Evolutionary conservation across 2,329 filamentous ascomycete species (phyloP), one percentile per base, ranked within the genome.

Genomic region (Fusarium sp.): DNA sequence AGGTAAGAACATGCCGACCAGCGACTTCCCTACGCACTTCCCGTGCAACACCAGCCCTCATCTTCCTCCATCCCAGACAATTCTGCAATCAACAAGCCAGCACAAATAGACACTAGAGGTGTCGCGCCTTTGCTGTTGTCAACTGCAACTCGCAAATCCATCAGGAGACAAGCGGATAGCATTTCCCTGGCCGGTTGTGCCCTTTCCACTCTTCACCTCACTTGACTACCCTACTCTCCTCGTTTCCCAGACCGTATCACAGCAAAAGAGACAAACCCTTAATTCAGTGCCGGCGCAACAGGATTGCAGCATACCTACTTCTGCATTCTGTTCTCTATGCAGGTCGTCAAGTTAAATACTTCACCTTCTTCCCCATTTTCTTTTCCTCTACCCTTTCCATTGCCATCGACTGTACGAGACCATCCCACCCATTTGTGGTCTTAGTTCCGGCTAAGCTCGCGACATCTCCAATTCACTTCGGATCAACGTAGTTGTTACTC

Each of bases 201-300:
- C 44, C 56, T 63, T 42, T 47, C 57, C 47, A 43, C 38, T 54
- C 37, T 37, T 44, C 60, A 42, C 50, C 50, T 67, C 56, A 65
- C 50, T 53, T 49, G 47, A 42, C 33, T 59, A 62, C 70, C 59
- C 44, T 75, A 61, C 42, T 74, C 44, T 72, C 53, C 42, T 74
- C 57, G 58, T 54, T 65, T 61, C 66, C 73, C 67, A 63, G 63
- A 65, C 73, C 72, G 60, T 66, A 71, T 60, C 61, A 65, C 66
- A 56, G 53, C 64, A 64, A 57, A 56, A 40, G 43, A 64, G 65
- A 65, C 46, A 64, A 52, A 63, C 25, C n/a, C 62, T 63, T 60
- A 57, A 73, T 67, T 76, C 72, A 74, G 58, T 59, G 32, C 66
- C 47, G 60, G 71, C 71, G 66, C 67, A 66, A 69, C 67, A 72